Evolutionary conservation across 2,329 filamentous ascomycete genomes (phyloP), one percentile per base, ranked within the genome.

Genomic region (Nemania abortiva): DNA sequence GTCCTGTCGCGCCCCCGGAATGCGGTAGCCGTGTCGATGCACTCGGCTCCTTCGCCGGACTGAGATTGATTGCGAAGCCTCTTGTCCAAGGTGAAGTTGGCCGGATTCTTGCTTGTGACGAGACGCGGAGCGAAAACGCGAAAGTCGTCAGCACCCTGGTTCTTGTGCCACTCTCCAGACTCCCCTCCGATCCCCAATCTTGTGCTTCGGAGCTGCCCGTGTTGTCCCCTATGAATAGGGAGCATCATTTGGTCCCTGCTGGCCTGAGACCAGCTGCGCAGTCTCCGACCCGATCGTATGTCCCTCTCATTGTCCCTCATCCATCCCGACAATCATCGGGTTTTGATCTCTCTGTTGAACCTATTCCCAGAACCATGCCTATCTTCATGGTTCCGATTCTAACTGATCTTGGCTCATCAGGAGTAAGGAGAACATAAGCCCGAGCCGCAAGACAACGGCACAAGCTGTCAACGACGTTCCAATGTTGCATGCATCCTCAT

Each of bases 1-100:
- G 42, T 55, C 50, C 64, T 54, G 63, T 73, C 71, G 69, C 61
- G 66, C 72, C 73, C 76, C 59, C 85, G 86, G 84, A 85, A 89
- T 89, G 87, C 84, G 86, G 86, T 88, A 88, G 84, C 82, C 80
- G 78, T 78, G 80, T 82, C 81, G 80, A 81, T 82, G 81, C 79
- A 80, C 86, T 88, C 86, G 88, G 86, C 83, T 88, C 86, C 87
- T 82, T 86, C 81, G 84, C 83, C 81, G 87, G 87, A 88, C 87
- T 88, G 86, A 86, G 85, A 81, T 76, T 74, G 72, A 74, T 74
- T 74, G 74, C 72, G 53, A 72, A 74, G 56, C 69, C 69, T 73
- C 63, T 70, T 66, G 71, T 63, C 68, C 57, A 63, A 65, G 63
- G 63, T 53, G 63, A 70, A 63, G 66, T 47, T 27, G 50, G 27